phyloP scores from a whole-genome alignment of 2,329 filamentous ascomycete species.

The Paracorniculantispora psalliotae region DNA sequence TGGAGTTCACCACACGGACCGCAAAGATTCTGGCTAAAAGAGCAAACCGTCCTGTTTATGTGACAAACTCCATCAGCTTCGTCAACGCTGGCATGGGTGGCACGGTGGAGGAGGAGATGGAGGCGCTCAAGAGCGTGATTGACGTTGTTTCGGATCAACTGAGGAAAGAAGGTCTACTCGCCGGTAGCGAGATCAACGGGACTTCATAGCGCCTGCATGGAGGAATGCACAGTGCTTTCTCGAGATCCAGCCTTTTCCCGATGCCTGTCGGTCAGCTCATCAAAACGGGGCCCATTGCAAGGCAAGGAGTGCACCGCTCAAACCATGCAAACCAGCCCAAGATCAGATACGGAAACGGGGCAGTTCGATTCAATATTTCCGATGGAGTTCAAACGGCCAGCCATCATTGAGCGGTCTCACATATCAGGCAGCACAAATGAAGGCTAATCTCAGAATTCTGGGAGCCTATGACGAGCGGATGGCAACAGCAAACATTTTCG shows the following conservation, averaged over 20 bases:
- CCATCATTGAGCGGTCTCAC: no score
- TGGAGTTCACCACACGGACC: constrained; percentile 83
- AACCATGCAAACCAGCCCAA: background rate
- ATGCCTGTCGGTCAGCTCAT: background rate
- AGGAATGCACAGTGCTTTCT: background rate
- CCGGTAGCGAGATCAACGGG: background rate
- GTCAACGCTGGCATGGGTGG: constrained; percentile 69
- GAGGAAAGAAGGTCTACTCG: constrained; percentile 15
- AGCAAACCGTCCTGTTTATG: constrained; percentile 73
- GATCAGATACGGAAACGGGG: background rate
- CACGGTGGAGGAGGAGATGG: constrained; percentile 89
- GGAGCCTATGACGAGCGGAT: background rate
- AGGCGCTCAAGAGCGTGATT: constrained; percentile 71
- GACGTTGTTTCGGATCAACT: constrained; percentile 50
- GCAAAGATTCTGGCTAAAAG: constrained; percentile 78
- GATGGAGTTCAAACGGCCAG: background rate
- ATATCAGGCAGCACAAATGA: no score
- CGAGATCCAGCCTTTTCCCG: no score
- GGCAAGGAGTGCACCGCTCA: background rate
- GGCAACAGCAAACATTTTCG: background rate
- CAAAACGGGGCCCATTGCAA: background rate
- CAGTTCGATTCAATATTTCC: background rate
- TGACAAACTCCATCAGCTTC: constrained; percentile 82
- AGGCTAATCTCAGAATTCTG: background rate
- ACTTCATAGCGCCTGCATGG: background rate